Conservation (phyloP, 768 basidiomycete genomes). For the Calocybe cyanea region DNA sequence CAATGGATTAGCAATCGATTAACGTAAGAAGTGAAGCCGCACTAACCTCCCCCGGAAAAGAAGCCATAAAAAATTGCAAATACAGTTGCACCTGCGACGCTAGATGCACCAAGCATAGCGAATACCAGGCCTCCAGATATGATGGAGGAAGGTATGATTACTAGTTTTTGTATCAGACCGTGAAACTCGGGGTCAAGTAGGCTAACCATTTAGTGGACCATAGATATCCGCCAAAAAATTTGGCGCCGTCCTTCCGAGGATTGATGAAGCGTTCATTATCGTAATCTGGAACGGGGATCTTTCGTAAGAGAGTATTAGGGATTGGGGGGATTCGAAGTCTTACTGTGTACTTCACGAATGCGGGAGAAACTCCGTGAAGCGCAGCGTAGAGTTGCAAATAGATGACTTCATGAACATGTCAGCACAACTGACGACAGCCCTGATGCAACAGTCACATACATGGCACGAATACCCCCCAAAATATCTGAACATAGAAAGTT, state of each 20-base stretch:
- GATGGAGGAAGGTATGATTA: slow-evolving; percentile 38
- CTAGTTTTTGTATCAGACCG: slow-evolving; percentile 19
- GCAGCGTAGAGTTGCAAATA: slow-evolving; percentile 48
- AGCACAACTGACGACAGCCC: not conserved
- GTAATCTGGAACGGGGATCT: slow-evolving; percentile 33
- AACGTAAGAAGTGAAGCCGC: not conserved
- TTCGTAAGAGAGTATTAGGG: not conserved
- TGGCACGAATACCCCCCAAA: slow-evolving; percentile 49
- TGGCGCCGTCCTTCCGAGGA: slow-evolving; percentile 58
- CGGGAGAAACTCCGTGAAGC: slow-evolving; percentile 32
- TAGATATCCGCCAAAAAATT: slow-evolving; percentile 47
- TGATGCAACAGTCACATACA: slow-evolving; percentile 28
- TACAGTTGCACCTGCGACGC: slow-evolving; percentile 34
- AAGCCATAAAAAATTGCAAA: slow-evolving; percentile 52
- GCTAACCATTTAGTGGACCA: slow-evolving; percentile 47
- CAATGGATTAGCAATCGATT: not conserved
- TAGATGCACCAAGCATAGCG: slow-evolving; percentile 46
- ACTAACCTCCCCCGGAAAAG: slow-evolving; percentile 51
- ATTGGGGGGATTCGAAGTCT: not conserved
- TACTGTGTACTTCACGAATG: slow-evolving; percentile 44
- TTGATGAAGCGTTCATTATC: slow-evolving; percentile 48
- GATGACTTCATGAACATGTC: slow-evolving; percentile 32
- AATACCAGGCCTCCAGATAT: slow-evolving; percentile 44
- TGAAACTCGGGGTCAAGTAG: not conserved
- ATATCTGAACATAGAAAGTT: slow-evolving; percentile 24